These are phyloP conservation scores for Cystofilobasidium ferigula DNA, from an alignment of 768 basidiomycete species.

Conservation along the genomic window DNA sequence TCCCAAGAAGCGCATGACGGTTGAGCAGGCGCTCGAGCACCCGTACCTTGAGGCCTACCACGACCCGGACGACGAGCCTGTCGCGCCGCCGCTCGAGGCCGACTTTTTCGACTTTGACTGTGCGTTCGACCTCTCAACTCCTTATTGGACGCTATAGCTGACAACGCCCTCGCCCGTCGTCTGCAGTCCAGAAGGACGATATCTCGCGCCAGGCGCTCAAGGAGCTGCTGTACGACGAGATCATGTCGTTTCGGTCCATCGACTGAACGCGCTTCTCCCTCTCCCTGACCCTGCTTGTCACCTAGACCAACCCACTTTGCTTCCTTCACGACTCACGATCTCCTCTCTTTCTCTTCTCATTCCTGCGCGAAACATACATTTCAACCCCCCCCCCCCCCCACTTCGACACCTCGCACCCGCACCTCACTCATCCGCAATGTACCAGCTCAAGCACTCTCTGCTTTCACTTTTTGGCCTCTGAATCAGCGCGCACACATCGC, in stretches of 20 bases:
- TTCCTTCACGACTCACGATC: neutral
- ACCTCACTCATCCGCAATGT: too few relatives aligned
- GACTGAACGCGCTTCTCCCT: neutral
- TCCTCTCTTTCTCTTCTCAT: too few relatives aligned
- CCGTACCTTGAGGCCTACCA: constrained; percentile 64
- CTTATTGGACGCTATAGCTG: too few relatives aligned
- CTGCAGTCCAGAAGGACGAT: constrained; percentile 66
- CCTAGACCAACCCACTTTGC: too few relatives aligned
- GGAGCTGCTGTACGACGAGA: constrained; percentile 84
- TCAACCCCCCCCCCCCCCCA: too few relatives aligned
- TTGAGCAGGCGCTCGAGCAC: constrained; percentile 74
- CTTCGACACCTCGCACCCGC: too few relatives aligned
- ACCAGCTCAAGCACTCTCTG: too few relatives aligned
- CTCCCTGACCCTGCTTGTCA: neutral
- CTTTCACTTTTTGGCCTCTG: too few relatives aligned
- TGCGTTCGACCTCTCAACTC: constrained; percentile 40
- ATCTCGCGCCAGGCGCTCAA: constrained; percentile 93
- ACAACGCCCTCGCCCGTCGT: constrained; percentile 17
- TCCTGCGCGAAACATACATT: too few relatives aligned
- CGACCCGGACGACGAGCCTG: constrained; percentile 78
- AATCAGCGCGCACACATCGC: too few relatives aligned
- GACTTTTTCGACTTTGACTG: constrained; percentile 96
- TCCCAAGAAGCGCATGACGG: constrained; percentile 77
- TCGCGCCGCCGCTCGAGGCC: constrained; percentile 83
- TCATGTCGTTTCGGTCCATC: constrained; percentile 43